These are phyloP conservation scores for Euphorbia schlechtendalii DNA, from an alignment of 441 rosid species.

Conservation along the genomic window DNA sequence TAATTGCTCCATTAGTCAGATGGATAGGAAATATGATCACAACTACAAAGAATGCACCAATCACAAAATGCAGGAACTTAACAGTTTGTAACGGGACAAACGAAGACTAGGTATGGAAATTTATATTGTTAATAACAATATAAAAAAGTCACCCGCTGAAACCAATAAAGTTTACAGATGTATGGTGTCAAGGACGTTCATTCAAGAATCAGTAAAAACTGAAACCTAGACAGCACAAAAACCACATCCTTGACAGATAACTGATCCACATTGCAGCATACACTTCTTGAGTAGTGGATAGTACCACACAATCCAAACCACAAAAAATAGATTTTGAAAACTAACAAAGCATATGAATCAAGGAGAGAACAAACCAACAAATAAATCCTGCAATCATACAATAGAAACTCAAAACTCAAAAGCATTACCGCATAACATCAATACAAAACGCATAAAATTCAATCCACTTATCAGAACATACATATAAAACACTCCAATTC, in stretches of 20 bases:
- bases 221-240: not conserved
- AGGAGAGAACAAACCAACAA: not conserved
- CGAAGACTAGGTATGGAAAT: not conserved
- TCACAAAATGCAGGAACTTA: not conserved
- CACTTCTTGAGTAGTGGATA: not conserved
- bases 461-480: not conserved
- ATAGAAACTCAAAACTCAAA: not conserved
- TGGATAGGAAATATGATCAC: not conserved
- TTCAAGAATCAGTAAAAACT: not conserved
- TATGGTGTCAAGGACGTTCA: not conserved
- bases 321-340: not conserved
- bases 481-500: too few relatives aligned
- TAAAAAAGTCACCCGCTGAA: not conserved
- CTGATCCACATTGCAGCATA: conserved; percentile 3
- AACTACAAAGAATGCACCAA: not conserved
- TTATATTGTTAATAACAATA: not conserved
- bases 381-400: conserved; percentile 10
- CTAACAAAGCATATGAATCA: not conserved
- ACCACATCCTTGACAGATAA: not conserved
- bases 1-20: not conserved
- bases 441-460: not conserved
- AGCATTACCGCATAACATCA: not conserved
- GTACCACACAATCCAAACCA: not conserved
- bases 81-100: not conserved
- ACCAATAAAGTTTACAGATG: not conserved